These are phyloP conservation scores for Didymella pomorum DNA, from an alignment of 2,329 filamentous ascomycete species.

Conservation along the genomic window DNA sequence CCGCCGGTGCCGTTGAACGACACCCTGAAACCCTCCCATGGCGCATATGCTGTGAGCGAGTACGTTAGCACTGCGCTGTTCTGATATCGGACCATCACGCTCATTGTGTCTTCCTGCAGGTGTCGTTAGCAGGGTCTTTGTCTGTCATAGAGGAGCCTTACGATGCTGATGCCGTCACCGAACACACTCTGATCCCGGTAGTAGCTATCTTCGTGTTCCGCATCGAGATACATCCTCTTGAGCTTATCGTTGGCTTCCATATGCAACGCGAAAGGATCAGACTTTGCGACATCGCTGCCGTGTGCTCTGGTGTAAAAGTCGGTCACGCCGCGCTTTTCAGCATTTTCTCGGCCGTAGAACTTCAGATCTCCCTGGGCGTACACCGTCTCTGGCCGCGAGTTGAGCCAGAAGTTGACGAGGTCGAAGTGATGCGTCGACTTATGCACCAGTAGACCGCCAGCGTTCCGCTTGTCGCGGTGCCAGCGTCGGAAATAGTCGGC, in stretches of 20 bases:
- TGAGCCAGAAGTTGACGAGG: conserved; percentile 69
- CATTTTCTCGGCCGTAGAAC: conserved; percentile 70
- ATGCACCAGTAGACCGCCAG: conserved; percentile 67
- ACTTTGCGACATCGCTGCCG: conserved; percentile 60
- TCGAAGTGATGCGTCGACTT: conserved; percentile 72
- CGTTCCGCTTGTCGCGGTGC: conserved; percentile 69
- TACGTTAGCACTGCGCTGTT: conserved; percentile 67
- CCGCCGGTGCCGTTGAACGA: conserved; percentile 67
- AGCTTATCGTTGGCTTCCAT: conserved; percentile 62
- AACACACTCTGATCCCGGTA: conserved; percentile 70
- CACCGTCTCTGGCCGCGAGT: conserved; percentile 63
- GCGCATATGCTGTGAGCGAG: conserved; percentile 67
- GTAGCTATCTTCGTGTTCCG: conserved; percentile 70
- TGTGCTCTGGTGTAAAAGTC: conserved; percentile 61
- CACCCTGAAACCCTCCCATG: conserved; percentile 68
- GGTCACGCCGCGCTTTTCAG: conserved; percentile 62
- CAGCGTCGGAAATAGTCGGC: conserved; percentile 71
- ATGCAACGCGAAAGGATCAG: conserved; percentile 67
- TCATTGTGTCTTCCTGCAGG: conserved; percentile 66
- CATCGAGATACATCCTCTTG: conserved; percentile 67
- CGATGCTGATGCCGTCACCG: conserved; percentile 68
- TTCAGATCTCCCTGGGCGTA: conserved; percentile 66
- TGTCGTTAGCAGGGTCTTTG: no score
- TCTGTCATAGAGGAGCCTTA: no score
- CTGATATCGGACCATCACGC: conserved; percentile 63